These are phyloP conservation scores for Psilocybe azurescens DNA, from an alignment of 768 basidiomycete species.

Conservation along the genomic window DNA sequence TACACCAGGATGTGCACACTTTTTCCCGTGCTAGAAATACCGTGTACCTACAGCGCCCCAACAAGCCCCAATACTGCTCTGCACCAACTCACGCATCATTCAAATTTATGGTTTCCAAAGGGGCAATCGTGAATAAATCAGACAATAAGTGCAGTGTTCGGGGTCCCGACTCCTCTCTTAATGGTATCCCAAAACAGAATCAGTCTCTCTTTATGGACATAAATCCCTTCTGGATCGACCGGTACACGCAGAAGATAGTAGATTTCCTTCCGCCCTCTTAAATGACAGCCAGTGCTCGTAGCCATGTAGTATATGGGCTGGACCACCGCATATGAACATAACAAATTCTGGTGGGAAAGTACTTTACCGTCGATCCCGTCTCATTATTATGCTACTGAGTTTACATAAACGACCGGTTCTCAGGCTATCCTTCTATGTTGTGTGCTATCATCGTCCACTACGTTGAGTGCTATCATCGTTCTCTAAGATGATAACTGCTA, in stretches of 20 bases:
- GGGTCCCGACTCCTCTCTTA: background rate
- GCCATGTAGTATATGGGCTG: background rate
- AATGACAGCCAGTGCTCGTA: background rate
- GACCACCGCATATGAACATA: no score
- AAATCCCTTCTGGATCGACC: slow-evolving; percentile 1
- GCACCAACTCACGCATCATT: no score
- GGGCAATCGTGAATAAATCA: background rate
- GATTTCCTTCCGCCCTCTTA: background rate
- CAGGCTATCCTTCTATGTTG: no score
- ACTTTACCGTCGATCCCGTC: no score
- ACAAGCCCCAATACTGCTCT: background rate
- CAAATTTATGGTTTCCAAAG: background rate
- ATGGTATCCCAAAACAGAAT: background rate
- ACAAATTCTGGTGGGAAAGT: no score
- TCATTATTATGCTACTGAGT: background rate
- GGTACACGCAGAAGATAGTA: background rate
- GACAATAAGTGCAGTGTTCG: background rate
- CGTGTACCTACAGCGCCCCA: background rate
- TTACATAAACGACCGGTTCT: background rate
- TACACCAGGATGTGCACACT: background rate
- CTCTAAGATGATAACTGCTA: no score
- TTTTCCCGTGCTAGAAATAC: background rate
- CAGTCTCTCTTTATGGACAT: background rate
- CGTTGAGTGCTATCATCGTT: no score
- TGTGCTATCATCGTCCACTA: no score